Percentiles rank a stretch among this genome's conserved stretches.
Conservation (phyloP, 148 eudicot species). For the Cornus florida region DNA sequence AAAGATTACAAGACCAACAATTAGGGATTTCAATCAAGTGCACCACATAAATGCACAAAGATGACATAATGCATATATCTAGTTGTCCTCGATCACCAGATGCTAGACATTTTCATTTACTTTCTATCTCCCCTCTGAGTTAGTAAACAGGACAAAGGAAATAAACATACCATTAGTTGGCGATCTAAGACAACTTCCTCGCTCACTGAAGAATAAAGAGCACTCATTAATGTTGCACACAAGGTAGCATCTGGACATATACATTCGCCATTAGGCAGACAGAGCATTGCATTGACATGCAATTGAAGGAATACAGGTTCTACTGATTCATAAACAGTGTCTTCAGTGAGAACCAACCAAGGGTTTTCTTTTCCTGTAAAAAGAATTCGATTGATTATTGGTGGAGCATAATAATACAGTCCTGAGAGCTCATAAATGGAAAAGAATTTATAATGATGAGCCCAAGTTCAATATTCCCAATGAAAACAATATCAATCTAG, state of each 20-base stretch:
- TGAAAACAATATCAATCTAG: background rate
- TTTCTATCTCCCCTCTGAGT: background rate
- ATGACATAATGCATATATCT: background rate
- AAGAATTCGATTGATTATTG: background rate
- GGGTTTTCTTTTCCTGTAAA: conserved; percentile 67
- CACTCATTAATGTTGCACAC: conserved; percentile 87
- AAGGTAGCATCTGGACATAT: conserved; percentile 87
- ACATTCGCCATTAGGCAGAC: conserved; percentile 90
- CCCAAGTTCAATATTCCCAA: background rate
- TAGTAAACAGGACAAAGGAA: background rate
- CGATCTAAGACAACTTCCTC: conserved; percentile 74
- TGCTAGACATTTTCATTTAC: background rate
- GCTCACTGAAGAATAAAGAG: conserved; percentile 70
- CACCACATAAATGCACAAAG: background rate
- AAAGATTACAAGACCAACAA: background rate
- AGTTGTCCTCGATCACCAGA: background rate
- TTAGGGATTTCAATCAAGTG: background rate
- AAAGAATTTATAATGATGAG: background rate
- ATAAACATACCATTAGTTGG: conserved; percentile 65
- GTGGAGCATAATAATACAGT: conserved; percentile 1
- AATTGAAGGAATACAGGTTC: conserved; percentile 75
- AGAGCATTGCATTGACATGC: conserved; percentile 85
- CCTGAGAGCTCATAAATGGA: background rate
- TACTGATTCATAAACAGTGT: conserved; percentile 39
- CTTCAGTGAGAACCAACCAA: conserved; percentile 75